phyloP scores from a whole-genome alignment of 2,329 filamentous ascomycete species.

The Xylaria sp. region DNA sequence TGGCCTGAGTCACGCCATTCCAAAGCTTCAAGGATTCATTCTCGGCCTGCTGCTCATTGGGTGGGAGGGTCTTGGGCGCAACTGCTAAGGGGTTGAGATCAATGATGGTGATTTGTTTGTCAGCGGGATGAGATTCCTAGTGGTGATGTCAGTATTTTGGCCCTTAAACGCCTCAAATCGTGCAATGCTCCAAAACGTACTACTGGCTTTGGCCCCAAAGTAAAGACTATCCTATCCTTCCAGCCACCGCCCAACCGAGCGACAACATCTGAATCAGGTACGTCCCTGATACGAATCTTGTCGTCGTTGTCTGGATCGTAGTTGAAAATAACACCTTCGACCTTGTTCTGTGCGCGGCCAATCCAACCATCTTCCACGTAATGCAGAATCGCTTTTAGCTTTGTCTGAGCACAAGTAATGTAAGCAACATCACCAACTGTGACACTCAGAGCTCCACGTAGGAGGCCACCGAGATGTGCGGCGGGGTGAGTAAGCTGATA shows the following conservation, averaged over 20 bases:
- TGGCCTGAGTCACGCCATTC: constrained; percentile 87
- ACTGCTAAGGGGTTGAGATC: constrained; percentile 88
- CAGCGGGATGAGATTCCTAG: constrained; percentile 60
- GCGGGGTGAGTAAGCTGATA: constrained; percentile 95
- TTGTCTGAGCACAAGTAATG: constrained; percentile 88
- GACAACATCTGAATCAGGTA: constrained; percentile 85
- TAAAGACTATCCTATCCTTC: constrained; percentile 77
- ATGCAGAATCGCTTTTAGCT: constrained; percentile 89
- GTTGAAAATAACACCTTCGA: constrained; percentile 89
- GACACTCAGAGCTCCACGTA: constrained; percentile 88
- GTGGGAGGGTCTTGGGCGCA: constrained; percentile 81
- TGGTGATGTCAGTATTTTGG: constrained; percentile 25
- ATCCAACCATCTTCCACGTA: constrained; percentile 97
- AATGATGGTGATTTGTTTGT: constrained; percentile 80
- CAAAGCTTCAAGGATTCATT: constrained; percentile 93
- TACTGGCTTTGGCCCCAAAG: constrained; percentile 67
- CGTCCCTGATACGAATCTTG: constrained; percentile 83
- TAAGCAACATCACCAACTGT: constrained; percentile 91
- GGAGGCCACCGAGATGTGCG: constrained; percentile 88
- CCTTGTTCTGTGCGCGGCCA: constrained; percentile 88
- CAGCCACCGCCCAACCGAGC: constrained; percentile 86
- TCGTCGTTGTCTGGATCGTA: constrained; percentile 90
- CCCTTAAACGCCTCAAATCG: background rate
- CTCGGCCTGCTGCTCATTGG: constrained; percentile 79
- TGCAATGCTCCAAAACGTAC: constrained; percentile 60